A percentile compares a stretch with the other conserved stretches of the same genome.
phyloP scores from a whole-genome alignment of 495 filamentous ascomycete species.

The Hypoxylon perforatum region DNA sequence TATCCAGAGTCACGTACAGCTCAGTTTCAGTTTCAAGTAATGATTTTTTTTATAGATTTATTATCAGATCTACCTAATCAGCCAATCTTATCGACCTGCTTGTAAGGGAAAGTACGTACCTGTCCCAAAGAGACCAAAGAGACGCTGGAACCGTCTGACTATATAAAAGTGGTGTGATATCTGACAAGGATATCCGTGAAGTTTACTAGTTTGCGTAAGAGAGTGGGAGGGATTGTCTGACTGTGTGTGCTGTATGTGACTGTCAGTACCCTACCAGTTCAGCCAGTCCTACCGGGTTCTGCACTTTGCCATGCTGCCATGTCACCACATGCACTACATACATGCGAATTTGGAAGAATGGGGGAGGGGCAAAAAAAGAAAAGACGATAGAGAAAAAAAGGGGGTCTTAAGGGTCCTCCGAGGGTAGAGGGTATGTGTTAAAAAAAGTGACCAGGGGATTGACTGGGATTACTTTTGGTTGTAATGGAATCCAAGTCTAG shows the following conservation, averaged over 20 bases:
- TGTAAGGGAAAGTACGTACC: conserved; percentile 5
- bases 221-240: conserved; percentile 23
- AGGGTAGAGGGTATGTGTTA: not conserved
- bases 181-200: conserved; percentile 12
- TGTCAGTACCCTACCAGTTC: too few species aligned
- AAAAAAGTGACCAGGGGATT: not conserved
- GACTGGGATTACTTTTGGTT: not conserved
- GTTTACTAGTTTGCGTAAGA: not conserved
- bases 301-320: too few species aligned
- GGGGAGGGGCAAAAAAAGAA: conserved; percentile 21
- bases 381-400: not conserved
- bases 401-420: not conserved
- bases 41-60: not conserved
- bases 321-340: too few species aligned
- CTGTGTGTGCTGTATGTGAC: not conserved
- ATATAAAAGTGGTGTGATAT: conserved; percentile 29
- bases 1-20: too few species aligned
- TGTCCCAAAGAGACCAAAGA: not conserved
- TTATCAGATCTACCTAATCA: not conserved
- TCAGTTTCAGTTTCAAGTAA: not conserved
- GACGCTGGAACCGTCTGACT: not conserved
- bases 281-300: too few species aligned
- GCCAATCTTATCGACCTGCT: conserved; percentile 25
- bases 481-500: conserved; percentile 23
- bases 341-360: conserved; percentile 6